Conservation (phyloP, 768 basidiomycete species). For the Paxillus ammoniavirescens region DNA sequence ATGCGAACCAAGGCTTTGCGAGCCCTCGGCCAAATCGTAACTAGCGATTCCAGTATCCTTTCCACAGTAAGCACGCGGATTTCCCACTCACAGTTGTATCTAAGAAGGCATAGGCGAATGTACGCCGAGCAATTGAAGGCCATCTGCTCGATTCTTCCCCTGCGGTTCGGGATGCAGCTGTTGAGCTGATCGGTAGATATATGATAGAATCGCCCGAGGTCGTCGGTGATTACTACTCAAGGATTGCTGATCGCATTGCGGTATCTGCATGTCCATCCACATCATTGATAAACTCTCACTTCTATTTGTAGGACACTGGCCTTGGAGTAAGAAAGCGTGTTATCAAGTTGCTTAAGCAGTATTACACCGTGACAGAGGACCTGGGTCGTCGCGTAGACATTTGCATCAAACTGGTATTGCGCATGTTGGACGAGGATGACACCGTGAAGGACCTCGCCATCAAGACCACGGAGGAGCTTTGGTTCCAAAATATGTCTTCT, state of each 20-base stretch:
- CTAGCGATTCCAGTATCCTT: slow-evolving; percentile 82
- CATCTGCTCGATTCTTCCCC: slow-evolving; percentile 91
- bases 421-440: slow-evolving; percentile 93
- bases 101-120: slow-evolving; percentile 53
- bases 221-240: slow-evolving; percentile 85
- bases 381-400: slow-evolving; percentile 71
- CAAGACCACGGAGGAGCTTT: slow-evolving; percentile 88
- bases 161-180: slow-evolving; percentile 93
- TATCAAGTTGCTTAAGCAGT: slow-evolving; percentile 87
- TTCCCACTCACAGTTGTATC: background rate
- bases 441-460: slow-evolving; percentile 90
- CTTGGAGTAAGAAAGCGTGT: slow-evolving; percentile 93
- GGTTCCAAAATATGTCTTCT: slow-evolving; percentile 57
- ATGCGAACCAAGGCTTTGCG: slow-evolving; percentile 93
- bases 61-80: slow-evolving; percentile 51
- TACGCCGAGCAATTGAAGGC: slow-evolving; percentile 83
- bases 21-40: slow-evolving; percentile 86
- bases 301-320: slow-evolving; percentile 75
- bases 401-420: slow-evolving; percentile 72
- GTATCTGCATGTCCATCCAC: slow-evolving; percentile 44
- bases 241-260: slow-evolving; percentile 87
- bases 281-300: background rate
- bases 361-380: slow-evolving; percentile 67
- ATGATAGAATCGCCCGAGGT: slow-evolving; percentile 87
- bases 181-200: slow-evolving; percentile 97